These are phyloP conservation scores for Chrysopogon serrulatus DNA, from an alignment of 176 grass and related monocot genomes.

Conservation along the genomic window DNA sequence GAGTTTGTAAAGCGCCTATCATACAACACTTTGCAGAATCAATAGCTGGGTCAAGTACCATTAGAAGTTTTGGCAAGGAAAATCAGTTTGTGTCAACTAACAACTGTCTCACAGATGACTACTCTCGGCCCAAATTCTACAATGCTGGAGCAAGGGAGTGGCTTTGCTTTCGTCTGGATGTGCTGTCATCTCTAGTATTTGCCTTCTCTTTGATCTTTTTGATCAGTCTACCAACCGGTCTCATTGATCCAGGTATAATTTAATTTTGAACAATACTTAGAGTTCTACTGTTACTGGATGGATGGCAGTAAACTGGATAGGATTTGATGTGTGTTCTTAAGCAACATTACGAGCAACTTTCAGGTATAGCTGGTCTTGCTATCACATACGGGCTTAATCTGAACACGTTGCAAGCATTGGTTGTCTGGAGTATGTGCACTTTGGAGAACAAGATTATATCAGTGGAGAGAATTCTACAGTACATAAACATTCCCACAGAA, in stretches of 20 bases:
- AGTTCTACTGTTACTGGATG: neutral
- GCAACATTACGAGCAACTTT: slow-evolving; percentile 7
- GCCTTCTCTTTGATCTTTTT: slow-evolving; percentile 73
- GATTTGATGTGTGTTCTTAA: neutral
- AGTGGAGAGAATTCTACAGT: slow-evolving; percentile 90
- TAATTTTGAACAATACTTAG: neutral
- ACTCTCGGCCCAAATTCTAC: slow-evolving; percentile 69
- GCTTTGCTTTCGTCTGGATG: slow-evolving; percentile 73
- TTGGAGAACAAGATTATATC: slow-evolving; percentile 87
- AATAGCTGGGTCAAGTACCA: slow-evolving; percentile 72
- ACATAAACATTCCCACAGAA: slow-evolving; percentile 63
- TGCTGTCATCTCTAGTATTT: slow-evolving; percentile 67
- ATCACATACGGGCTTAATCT: slow-evolving; percentile 89
- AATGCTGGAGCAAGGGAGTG: slow-evolving; percentile 64
- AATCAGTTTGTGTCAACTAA: slow-evolving; percentile 53
- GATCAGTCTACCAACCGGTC: slow-evolving; percentile 47
- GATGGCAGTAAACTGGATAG: neutral
- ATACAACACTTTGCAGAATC: slow-evolving; percentile 91
- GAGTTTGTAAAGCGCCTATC: slow-evolving; percentile 82
- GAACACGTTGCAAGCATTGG: slow-evolving; percentile 64
- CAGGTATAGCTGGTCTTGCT: slow-evolving; percentile 77
- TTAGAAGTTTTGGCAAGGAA: slow-evolving; percentile 81
- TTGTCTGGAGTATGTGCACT: slow-evolving; percentile 73
- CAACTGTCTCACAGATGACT: slow-evolving; percentile 57
- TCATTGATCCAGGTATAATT: slow-evolving; percentile 76